Percentiles rank a stretch among this genome's conserved stretches.
Conservation (phyloP, 2,329 filamentous ascomycete genomes). For the Capronia americana region DNA sequence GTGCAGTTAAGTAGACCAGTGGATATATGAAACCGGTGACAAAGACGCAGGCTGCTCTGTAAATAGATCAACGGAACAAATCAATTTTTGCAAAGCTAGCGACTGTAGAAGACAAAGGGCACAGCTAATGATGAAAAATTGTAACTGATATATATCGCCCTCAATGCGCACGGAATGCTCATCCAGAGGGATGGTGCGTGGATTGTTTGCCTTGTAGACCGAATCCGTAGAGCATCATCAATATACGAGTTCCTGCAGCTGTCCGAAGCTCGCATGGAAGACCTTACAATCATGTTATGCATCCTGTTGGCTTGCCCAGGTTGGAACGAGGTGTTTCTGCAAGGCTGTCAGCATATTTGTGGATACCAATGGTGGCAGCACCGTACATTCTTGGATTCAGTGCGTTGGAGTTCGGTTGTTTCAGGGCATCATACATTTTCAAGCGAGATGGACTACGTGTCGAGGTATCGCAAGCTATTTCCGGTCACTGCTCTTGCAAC, state of each 20-base stretch:
- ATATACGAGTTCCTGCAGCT: background rate
- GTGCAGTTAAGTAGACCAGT: background rate
- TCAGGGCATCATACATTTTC: background rate
- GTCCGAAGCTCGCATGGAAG: background rate
- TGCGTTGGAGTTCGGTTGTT: background rate
- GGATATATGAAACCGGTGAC: background rate
- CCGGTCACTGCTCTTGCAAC: background rate
- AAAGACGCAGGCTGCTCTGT: background rate
- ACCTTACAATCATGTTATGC: background rate
- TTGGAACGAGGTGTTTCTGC: background rate
- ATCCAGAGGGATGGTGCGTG: background rate
- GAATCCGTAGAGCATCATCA: background rate
- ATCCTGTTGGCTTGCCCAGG: background rate
- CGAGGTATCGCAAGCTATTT: background rate
- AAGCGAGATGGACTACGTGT: background rate
- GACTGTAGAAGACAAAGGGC: no score
- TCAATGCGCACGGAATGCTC: background rate
- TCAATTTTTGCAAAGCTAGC: no score
- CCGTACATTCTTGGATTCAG: background rate
- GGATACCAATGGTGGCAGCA: background rate
- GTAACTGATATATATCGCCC: background rate
- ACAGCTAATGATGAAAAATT: background rate
- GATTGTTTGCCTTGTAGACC: background rate
- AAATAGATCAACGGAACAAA: background rate
- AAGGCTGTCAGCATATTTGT: background rate